Evolutionary conservation across 441 rosid species (phyloP), one percentile per base, ranked within the genome.

Genomic region (Erysimum cheiri): DNA sequence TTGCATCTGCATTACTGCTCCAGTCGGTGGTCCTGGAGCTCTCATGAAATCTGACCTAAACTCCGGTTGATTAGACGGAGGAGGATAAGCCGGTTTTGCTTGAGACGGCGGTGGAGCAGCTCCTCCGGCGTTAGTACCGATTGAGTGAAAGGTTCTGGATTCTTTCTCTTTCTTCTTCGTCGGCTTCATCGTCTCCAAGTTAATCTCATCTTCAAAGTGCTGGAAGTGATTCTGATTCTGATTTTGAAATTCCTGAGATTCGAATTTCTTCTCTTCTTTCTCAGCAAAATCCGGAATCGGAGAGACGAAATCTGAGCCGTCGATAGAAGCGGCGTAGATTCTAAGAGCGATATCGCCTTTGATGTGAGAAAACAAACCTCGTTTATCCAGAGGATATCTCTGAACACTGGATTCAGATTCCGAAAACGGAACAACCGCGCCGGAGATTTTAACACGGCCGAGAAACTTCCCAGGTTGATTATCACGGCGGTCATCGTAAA

Each of bases 381-480:
- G 81, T 75, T 89, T 93, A 43, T 91, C 98, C 0, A 91, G 88
- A 0, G 98, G 98, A 76, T 85, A 91, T 8, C 90, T 76, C 75
- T 85, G 93, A 19, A 85, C 81, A 12, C 4, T 24, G 11, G 96
- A 85, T 14, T 84, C 93, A 10, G 90, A 80, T 60, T 85, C 96
- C 0, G 90, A 77, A 5, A 75, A 70, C 31, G 91, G 87, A 32
- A 89, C 84, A 15, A 80, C 85, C 26, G 31, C 79, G 13, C 95
- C 95, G 4, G 94, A 84, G 71, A 93, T 85, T 66, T 82, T 83
- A 8, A 89, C 95, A 31, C 95, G 86, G 58, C 98, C 98, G 0
- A 93, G 96, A 49, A 89, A 87, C 69, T 83, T 87, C 57, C 73
- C 80, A 5, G 80, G 87, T 43, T 80, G 80, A 29, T 81, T 83